A percentile compares a stretch with the other conserved stretches of the same genome.
Conservation (phyloP, 768 basidiomycete genomes). For the Suillus subalutaceus region DNA sequence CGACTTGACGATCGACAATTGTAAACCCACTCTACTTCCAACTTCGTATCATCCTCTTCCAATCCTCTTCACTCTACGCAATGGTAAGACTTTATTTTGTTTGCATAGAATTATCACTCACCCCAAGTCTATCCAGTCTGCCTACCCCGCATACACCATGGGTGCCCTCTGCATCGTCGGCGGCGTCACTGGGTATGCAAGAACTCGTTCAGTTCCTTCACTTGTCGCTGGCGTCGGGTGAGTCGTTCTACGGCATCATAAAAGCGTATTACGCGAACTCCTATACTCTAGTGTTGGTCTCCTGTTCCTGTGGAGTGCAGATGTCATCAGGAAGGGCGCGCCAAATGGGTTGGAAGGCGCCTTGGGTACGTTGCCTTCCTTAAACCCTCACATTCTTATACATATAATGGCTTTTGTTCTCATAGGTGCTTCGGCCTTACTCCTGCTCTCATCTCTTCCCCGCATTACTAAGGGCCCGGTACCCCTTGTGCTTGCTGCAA, state of each 20-base stretch:
- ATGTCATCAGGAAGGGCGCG: constrained; percentile 72
- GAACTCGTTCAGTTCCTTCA: constrained; percentile 79
- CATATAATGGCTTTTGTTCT: not conserved
- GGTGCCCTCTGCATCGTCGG: constrained; percentile 77
- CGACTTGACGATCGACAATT: not conserved
- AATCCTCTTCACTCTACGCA: too few relatives aligned
- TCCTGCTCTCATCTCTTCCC: constrained; percentile 75
- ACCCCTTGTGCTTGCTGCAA: constrained; percentile 61
- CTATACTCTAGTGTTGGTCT: constrained; percentile 62
- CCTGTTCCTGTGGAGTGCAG: constrained; percentile 79
- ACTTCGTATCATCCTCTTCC: too few relatives aligned
- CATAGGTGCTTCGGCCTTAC: constrained; percentile 74
- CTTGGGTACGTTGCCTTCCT: constrained; percentile 53
- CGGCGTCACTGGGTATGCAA: constrained; percentile 70
- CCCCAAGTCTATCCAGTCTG: constrained; percentile 52
- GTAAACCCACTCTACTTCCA: not conserved
- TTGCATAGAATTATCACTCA: not conserved
- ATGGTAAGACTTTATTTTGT: not conserved
- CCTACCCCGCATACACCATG: constrained; percentile 79
- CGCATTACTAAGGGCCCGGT: constrained; percentile 76
- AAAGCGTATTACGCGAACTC: not conserved
- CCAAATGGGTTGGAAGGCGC: constrained; percentile 78
- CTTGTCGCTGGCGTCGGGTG: constrained; percentile 82
- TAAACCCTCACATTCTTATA: not conserved
- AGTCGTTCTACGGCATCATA: constrained; percentile 22